Conservation (phyloP, 2,329 filamentous ascomycete species). For the Botrytis squamosa region DNA sequence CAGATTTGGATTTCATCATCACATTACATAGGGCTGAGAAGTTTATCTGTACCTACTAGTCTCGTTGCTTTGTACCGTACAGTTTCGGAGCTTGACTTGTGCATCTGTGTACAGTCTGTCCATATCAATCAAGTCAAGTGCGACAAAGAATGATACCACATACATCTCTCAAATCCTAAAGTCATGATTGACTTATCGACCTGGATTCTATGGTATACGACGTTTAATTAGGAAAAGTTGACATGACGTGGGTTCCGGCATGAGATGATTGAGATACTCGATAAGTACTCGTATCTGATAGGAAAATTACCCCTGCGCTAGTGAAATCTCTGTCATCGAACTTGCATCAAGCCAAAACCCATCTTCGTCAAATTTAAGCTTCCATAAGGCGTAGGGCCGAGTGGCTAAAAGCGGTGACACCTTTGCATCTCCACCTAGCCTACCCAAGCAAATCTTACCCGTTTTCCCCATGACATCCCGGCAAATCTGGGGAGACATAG, state of each 20-base stretch:
- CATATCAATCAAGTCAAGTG: slow-evolving; percentile 10
- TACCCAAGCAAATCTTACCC: slow-evolving; percentile 1
- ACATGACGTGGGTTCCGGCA: slow-evolving; percentile 1
- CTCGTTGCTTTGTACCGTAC: neutral
- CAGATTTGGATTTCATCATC: neutral
- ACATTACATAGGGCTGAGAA: slow-evolving; percentile 15
- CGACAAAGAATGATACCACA: neutral
- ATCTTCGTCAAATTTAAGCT: slow-evolving; percentile 19
- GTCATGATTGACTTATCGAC: neutral
- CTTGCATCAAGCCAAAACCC: slow-evolving; percentile 10
- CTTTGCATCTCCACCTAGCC: slow-evolving; percentile 3
- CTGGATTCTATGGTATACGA: neutral
- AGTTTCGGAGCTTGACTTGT: neutral
- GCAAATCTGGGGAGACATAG: slow-evolving; percentile 1
- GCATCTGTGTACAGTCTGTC: neutral
- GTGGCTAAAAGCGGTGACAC: slow-evolving; percentile 18
- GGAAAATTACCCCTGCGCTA: slow-evolving; percentile 11
- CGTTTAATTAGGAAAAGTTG: neutral
- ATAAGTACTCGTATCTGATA: slow-evolving; percentile 12
- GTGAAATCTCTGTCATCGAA: slow-evolving; percentile 13
- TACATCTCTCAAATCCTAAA: neutral
- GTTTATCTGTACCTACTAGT: slow-evolving; percentile 9
- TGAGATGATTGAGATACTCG: slow-evolving; percentile 2
- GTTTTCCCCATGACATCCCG: slow-evolving; percentile 5
- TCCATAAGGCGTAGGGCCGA: slow-evolving; percentile 14